Percentiles rank a stretch among this genome's conserved stretches.
These are phyloP conservation scores for Gracilaria domingensis DNA, from an alignment of 23 red algal genomes.

Conservation along the genomic window DNA sequence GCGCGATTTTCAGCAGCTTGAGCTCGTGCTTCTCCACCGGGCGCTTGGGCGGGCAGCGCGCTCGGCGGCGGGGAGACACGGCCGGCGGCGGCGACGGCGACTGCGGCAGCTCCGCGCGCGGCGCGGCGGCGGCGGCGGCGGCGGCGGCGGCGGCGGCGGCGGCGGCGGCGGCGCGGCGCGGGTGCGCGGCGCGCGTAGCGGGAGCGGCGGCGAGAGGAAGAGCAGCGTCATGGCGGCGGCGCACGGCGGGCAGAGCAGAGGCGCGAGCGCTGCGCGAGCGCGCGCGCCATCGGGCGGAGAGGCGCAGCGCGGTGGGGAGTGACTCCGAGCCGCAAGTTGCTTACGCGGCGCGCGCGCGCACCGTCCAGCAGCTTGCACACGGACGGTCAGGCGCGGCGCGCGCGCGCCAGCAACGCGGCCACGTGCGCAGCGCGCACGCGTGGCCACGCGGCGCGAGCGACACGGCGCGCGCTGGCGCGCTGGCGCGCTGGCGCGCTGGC, in stretches of 20 bases:
- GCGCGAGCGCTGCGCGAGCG: neutral
- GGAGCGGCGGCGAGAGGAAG: neutral
- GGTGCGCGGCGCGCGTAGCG: neutral
- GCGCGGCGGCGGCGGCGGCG: neutral
- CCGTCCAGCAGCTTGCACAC: too few relatives aligned
- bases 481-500: too few relatives aligned
- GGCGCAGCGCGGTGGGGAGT: neutral
- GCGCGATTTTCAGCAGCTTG: neutral
- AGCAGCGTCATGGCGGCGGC: neutral
- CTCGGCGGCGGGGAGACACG: neutral
- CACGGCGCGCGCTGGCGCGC: too few relatives aligned
- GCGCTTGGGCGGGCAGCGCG: slow-evolving; percentile 17
- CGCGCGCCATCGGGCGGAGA: neutral
- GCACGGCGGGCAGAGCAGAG: neutral
- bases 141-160: neutral
- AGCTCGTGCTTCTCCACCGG: neutral
- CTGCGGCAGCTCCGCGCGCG: neutral
- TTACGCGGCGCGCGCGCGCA: neutral
- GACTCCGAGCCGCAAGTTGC: neutral
- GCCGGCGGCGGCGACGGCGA: neutral
- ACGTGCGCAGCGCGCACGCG: too few relatives aligned
- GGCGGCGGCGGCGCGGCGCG: neutral
- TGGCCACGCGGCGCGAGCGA: too few relatives aligned
- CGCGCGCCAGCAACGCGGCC: too few relatives aligned
- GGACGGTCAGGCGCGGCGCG: neutral